Conservation (phyloP, 75 land plant genomes). For the Larix kaempferi region DNA sequence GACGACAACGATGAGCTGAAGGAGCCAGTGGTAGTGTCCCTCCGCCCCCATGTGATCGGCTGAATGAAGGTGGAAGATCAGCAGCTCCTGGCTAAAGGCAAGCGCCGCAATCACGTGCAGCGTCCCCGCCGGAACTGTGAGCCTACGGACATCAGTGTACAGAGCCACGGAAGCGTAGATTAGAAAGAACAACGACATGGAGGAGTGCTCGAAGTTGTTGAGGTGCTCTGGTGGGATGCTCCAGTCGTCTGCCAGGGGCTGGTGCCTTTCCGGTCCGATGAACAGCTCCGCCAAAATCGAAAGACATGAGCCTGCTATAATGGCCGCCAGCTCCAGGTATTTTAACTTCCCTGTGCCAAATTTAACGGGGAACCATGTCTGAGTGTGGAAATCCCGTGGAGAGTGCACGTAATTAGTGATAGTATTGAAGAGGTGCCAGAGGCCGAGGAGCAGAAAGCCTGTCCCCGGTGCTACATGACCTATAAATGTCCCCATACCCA, state of each 20-base stretch:
- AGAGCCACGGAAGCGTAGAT: slow-evolving; percentile 53
- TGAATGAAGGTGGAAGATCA: slow-evolving; percentile 76
- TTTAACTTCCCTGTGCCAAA: neutral
- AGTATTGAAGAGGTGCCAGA: slow-evolving; percentile 87
- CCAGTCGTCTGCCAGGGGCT: slow-evolving; percentile 23
- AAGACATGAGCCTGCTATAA: slow-evolving; percentile 46
- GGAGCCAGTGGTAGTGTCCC: slow-evolving; percentile 83
- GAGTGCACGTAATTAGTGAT: slow-evolving; percentile 33
- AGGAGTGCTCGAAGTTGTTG: slow-evolving; percentile 68
- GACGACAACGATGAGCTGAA: slow-evolving; percentile 52
- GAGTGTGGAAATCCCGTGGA: slow-evolving; percentile 41
- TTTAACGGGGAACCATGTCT: slow-evolving; percentile 70
- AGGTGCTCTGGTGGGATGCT: slow-evolving; percentile 30
- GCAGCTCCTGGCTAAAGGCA: slow-evolving; percentile 59
- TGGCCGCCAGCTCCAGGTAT: slow-evolving; percentile 42
- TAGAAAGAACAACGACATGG: slow-evolving; percentile 62
- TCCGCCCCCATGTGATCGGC: slow-evolving; percentile 68
- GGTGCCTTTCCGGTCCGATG: slow-evolving; percentile 19
- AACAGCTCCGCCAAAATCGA: slow-evolving; percentile 51
- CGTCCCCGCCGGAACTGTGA: slow-evolving; percentile 9
- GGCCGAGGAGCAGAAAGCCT: slow-evolving; percentile 69
- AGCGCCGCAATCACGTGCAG: slow-evolving; percentile 42
- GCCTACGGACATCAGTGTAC: slow-evolving; percentile 16
- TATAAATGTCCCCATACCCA: slow-evolving; percentile 76
- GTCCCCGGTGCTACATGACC: slow-evolving; percentile 81